Conservation (phyloP, 768 basidiomycete species). For the Calocybe gangraenosa region DNA sequence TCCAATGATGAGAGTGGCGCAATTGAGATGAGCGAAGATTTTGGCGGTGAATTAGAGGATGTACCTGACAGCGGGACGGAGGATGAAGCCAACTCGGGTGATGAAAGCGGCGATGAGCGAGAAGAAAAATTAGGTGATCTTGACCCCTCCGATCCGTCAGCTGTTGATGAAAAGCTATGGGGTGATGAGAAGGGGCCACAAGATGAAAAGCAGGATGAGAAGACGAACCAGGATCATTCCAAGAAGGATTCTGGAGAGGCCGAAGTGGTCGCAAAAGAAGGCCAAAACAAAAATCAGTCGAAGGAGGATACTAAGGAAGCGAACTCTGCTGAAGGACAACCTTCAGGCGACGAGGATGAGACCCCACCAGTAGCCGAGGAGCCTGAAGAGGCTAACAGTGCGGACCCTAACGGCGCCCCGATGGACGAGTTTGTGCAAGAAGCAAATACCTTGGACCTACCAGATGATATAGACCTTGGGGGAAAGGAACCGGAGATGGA, state of each 20-base stretch:
- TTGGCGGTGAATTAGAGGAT: constrained; percentile 84
- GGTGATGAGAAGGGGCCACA: constrained; percentile 71
- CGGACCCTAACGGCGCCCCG: constrained; percentile 54
- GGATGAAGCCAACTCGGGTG: constrained; percentile 41
- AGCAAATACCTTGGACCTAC: constrained; percentile 81
- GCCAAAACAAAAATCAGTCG: constrained; percentile 31
- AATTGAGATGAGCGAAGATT: constrained; percentile 88
- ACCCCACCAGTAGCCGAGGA: constrained; percentile 30
- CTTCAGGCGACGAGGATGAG: constrained; percentile 16
- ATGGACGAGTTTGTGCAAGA: constrained; percentile 78
- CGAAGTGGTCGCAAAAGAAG: constrained; percentile 81
- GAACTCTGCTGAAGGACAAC: constrained; percentile 21
- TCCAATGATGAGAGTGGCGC: constrained; percentile 64
- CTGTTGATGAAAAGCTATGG: constrained; percentile 97
- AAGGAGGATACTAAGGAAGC: constrained; percentile 29
- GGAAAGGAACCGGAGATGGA: constrained; percentile 33
- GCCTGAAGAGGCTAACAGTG: constrained; percentile 38
- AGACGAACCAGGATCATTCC: constrained; percentile 59
- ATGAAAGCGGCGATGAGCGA: constrained; percentile 54
- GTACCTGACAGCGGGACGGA: constrained; percentile 62
- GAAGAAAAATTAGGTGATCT: constrained; percentile 85
- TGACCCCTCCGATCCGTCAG: constrained; percentile 76
- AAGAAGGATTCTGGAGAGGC: constrained; percentile 43
- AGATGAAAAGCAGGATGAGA: constrained; percentile 49
- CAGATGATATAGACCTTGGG: constrained; percentile 76